phyloP scores from a whole-genome alignment of 2,329 filamentous ascomycete species.

The Trichophyton equinum region DNA sequence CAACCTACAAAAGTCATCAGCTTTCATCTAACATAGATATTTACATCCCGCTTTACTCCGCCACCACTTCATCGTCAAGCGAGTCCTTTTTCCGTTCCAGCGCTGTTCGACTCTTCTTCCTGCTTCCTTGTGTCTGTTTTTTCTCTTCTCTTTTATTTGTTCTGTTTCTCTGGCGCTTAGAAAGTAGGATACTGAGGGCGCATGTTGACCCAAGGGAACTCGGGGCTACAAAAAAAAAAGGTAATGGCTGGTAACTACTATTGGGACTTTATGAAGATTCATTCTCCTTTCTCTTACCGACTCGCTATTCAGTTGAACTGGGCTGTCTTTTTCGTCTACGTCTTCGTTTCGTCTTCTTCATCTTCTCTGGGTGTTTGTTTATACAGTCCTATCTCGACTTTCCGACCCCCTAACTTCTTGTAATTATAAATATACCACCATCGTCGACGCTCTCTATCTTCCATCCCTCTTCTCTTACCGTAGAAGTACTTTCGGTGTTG shows the following conservation, averaged over 20 bases:
- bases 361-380: not conserved
- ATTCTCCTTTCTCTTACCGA: not conserved
- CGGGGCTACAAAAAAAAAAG: not conserved
- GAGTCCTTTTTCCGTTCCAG: not conserved
- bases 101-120: not conserved
- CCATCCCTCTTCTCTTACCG: not conserved
- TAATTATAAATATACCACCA: slow-evolving; percentile 4
- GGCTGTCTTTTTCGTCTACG: not conserved
- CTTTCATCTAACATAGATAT: not conserved
- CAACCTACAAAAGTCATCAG: not conserved
- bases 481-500: not conserved
- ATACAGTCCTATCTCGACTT: not conserved
- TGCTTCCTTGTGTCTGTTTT: not conserved
- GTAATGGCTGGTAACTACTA: not conserved
- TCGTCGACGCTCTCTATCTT: not conserved
- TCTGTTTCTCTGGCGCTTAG: slow-evolving; percentile 1
- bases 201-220: not conserved
- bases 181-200: not conserved
- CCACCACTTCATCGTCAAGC: too few relatives aligned
- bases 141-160: not conserved
- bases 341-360: not conserved
- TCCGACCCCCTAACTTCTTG: not conserved
- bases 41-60: not conserved
- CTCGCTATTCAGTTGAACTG: not conserved
- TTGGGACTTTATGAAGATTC: not conserved